Evolutionary conservation across 371 early-diverging fungal genomes (phyloP).

Genomic region (Mortierella sp.): DNA sequence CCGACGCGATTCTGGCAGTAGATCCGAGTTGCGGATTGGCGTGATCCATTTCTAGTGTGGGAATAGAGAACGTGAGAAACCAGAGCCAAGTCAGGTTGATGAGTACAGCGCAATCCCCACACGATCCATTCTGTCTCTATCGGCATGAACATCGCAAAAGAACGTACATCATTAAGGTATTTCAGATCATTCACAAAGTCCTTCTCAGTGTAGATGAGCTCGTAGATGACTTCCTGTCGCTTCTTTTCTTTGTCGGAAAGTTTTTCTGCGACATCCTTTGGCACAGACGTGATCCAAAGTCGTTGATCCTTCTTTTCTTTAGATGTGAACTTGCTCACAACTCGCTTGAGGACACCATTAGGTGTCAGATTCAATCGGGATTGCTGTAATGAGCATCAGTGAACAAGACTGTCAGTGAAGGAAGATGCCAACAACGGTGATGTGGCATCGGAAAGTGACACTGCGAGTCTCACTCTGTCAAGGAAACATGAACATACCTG

Average conservation of each 20-base stretch:
- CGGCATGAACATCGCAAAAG: neutral
- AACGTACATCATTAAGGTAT: slow-evolving; percentile 72
- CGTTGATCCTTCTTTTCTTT: slow-evolving; percentile 59
- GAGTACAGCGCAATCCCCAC: too few species aligned
- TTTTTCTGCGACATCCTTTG: slow-evolving; percentile 76
- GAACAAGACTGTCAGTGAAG: neutral
- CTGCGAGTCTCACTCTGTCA: too few species aligned
- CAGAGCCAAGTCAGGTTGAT: too few species aligned
- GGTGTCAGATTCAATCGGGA: slow-evolving; percentile 54
- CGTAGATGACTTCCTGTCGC: slow-evolving; percentile 93
- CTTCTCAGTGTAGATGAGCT: slow-evolving; percentile 89
- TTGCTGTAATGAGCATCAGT: slow-evolving; percentile 32
- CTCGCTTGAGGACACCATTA: slow-evolving; percentile 46
- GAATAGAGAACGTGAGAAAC: neutral
- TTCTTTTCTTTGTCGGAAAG: slow-evolving; percentile 80
- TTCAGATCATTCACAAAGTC: slow-evolving; percentile 90
- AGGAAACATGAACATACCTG: slow-evolving; percentile 53
- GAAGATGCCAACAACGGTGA: too few species aligned
- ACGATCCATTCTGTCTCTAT: too few species aligned
- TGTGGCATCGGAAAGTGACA: too few species aligned
- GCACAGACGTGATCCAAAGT: slow-evolving; percentile 71
- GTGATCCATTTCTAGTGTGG: slow-evolving; percentile 72
- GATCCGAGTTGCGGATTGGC: slow-evolving; percentile 72
- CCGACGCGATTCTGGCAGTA: slow-evolving; percentile 70
- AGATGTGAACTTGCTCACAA: slow-evolving; percentile 47